These are phyloP conservation scores for Waltergamsia citrina DNA, from an alignment of 2,329 filamentous ascomycete species.

Conservation along the genomic window DNA sequence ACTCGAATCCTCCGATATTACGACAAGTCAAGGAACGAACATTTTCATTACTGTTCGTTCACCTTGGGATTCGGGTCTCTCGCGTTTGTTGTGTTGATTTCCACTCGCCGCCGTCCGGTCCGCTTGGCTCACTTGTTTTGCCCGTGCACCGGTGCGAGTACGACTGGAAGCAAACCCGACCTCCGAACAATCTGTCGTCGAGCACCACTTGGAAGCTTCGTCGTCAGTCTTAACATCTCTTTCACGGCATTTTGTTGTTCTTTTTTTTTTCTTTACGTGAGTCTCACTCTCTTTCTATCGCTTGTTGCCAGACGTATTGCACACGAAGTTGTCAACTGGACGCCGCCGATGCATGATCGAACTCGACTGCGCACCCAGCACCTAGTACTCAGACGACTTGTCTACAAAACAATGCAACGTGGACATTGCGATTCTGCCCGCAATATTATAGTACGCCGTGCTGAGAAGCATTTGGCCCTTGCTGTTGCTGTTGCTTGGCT, in stretches of 20 bases:
- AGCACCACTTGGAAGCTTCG: no score
- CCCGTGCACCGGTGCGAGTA: not conserved
- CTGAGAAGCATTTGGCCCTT: no score
- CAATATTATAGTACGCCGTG: no score
- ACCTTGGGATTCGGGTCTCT: conserved; percentile 19
- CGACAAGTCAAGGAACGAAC: conserved; percentile 22
- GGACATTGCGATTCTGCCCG: no score
- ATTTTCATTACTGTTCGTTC: conserved; percentile 11
- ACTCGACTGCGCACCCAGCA: not conserved
- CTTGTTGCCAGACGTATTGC: not conserved
- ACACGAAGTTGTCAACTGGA: no score
- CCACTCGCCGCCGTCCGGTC: not conserved
- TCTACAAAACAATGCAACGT: no score
- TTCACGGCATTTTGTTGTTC: not conserved
- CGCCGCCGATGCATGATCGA: no score
- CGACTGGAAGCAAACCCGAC: not conserved
- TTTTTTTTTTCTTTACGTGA: not conserved
- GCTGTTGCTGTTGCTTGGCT: no score
- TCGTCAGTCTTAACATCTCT: not conserved
- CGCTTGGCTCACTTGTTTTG: not conserved
- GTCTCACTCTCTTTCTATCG: not conserved
- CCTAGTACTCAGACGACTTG: no score
- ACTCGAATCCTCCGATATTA: conserved; percentile 23
- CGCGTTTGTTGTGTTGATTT: conserved; percentile 12
- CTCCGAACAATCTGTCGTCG: not conserved